Conservation (phyloP, 2,329 filamentous ascomycete genomes). For the Xylaria sp. region DNA sequence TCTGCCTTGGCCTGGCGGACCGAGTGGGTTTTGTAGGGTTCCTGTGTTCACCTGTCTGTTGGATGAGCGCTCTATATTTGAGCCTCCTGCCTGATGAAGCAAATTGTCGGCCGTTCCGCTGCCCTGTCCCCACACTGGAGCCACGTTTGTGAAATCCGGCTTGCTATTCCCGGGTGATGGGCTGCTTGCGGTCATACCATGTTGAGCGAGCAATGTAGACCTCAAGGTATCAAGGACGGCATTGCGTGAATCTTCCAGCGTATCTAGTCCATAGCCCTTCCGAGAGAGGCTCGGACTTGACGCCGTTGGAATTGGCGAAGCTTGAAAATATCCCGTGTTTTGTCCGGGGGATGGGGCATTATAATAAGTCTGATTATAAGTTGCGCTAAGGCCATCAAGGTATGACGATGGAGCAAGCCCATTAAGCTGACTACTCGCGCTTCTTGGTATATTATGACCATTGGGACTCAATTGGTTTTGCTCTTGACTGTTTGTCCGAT, state of each 20-base stretch:
- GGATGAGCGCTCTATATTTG: conserved; percentile 35
- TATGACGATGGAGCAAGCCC: conserved; percentile 43
- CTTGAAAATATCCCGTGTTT: conserved; percentile 16
- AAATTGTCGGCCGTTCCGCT: conserved; percentile 17
- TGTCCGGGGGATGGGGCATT: conserved; percentile 22
- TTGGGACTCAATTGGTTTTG: conserved; percentile 37
- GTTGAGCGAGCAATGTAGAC: conserved; percentile 44
- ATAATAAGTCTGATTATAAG: conserved; percentile 27
- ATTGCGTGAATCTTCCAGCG: conserved; percentile 40
- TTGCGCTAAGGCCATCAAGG: conserved; percentile 35
- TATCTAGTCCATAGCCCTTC: conserved; percentile 25
- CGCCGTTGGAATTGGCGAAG: conserved; percentile 7
- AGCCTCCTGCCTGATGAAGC: conserved; percentile 10
- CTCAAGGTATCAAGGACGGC: conserved; percentile 45
- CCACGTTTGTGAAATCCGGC: conserved; percentile 22
- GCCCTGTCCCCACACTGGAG: conserved; percentile 33
- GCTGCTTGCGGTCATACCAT: conserved; percentile 37
- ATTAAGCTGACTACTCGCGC: conserved; percentile 38
- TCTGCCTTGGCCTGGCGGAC: conserved; percentile 35
- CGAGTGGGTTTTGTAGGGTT: conserved; percentile 36
- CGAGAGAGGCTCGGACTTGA: conserved; percentile 29
- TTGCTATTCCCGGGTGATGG: conserved; percentile 28
- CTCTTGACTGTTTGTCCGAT: conserved; percentile 41
- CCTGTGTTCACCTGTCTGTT: conserved; percentile 28
- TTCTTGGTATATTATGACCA: conserved; percentile 44